Evolutionary conservation across 1,284 basidiomycete species (phyloP), one percentile per base, ranked within the genome.

Genomic region (Amylostereum areolatum): DNA sequence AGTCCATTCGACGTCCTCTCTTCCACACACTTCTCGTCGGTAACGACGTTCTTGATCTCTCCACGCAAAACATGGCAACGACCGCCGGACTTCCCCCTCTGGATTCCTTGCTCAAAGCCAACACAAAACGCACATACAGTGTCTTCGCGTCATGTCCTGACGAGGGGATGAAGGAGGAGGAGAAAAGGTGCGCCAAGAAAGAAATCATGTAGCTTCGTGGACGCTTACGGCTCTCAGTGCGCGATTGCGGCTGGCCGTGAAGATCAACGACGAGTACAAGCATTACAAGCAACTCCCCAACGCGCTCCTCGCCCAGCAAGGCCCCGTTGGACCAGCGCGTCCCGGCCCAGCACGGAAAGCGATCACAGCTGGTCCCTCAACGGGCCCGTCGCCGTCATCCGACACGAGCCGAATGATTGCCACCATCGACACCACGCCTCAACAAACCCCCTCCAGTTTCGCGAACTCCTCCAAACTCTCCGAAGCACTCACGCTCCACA

Each of bases 251-350:
- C 62, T 90, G 39, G 72, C 86, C 5, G 77, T 87, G 61, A 82
- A 97, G 80, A 83, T 89, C 68, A 66, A 82, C 60, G 74, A 86
- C 69, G 96, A 98, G 68, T 99, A 96, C 68, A 77, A 78, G 49
- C 85, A 97, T 62, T 92, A 82, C 58, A 90, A 89, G 64, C 80
- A 85, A 32, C 81, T 98, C 1, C 96, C 96, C 1, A 70, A 90
- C 3, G 81, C 89, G 2, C 70, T 98, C 33, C 71, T 91, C 18
- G 73, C 85, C 0, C 92, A 95, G 56, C 92, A 95, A 55, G 86
- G 81, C 0, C 74, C 80, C 0, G 81, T 92, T 3, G 92, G 89
- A 0, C 92, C 92, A 1, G 78, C 85, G 47, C 74, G 83, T 47
- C 89, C 85, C 34, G 78, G 75, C 51, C 75, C 74, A 55, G 66